Percentiles rank a stretch among this genome's conserved stretches.
Evolutionary conservation across 345 rosid genomes (phyloP).

Genomic region (Hevea brasiliensis): DNA sequence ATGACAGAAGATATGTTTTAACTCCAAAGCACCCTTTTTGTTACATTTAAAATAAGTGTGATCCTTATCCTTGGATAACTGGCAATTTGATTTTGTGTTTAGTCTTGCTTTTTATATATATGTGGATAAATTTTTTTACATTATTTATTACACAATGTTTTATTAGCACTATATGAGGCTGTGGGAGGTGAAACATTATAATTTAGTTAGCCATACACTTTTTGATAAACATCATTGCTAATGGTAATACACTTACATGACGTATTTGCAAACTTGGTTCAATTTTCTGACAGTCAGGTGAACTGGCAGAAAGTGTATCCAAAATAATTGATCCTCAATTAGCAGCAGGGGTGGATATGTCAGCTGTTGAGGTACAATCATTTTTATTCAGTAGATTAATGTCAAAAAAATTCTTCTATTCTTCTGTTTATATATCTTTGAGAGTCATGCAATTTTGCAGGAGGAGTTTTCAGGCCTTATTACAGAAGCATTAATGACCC

Average conservation of each 20-base stretch:
- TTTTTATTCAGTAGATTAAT: constrained; percentile 15
- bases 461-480: constrained; percentile 96
- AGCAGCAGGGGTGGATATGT: constrained; percentile 81
- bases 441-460: constrained; percentile 44
- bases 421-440: constrained; percentile 22
- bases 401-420: background rate
- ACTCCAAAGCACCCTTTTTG: background rate
- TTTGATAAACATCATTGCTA: constrained; percentile 4
- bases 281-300: constrained; percentile 66
- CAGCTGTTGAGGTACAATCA: constrained; percentile 72
- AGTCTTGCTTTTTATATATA: background rate
- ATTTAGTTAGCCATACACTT: background rate
- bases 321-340: constrained; percentile 85
- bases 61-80: background rate
- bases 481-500: constrained; percentile 80
- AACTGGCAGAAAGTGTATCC: constrained; percentile 92
- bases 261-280: constrained; percentile 24
- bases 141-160: background rate
- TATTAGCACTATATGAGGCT: background rate
- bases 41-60: background rate
- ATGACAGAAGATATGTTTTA: background rate
- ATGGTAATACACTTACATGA: background rate
- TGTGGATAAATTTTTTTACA: background rate
- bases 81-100: background rate
- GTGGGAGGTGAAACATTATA: background rate